A percentile compares a stretch with the other conserved stretches of the same genome.
Conservation (phyloP, 331 rosid genomes). For the Prunus yedoensis region DNA sequence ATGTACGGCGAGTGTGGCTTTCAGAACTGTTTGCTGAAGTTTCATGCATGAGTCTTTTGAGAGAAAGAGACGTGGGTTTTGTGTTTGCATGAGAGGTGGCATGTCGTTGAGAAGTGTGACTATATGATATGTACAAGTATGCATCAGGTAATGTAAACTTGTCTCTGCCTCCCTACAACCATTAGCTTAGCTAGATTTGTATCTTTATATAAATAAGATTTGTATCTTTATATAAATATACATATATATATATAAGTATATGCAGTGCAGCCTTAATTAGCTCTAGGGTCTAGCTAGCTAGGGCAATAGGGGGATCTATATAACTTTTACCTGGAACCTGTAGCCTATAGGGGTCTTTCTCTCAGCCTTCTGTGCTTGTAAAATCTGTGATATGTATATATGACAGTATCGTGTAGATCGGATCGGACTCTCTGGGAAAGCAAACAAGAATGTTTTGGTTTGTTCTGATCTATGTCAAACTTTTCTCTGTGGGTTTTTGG, state of each 20-base stretch:
- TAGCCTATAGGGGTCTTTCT: no score
- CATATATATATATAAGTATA: no score
- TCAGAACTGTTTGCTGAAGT: conserved; percentile 62
- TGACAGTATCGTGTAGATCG: conserved; percentile 6
- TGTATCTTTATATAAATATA: no score
- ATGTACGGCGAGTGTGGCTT: conserved; percentile 51
- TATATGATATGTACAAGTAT: neutral
- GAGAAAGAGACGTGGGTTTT: conserved; percentile 46
- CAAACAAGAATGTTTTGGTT: conserved; percentile 82
- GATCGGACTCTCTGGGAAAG: conserved; percentile 35
- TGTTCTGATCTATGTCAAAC: conserved; percentile 22
- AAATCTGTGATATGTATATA: neutral
- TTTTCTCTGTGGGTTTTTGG: conserved; percentile 4
- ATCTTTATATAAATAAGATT: no score
- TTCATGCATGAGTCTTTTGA: conserved; percentile 63
- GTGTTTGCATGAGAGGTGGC: conserved; percentile 44
- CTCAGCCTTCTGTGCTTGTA: neutral
- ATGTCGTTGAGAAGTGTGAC: conserved; percentile 21
- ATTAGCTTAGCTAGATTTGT: neutral
- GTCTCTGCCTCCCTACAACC: conserved; percentile 21
- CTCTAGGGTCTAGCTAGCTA: neutral
- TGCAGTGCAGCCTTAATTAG: neutral
- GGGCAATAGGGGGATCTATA: neutral
- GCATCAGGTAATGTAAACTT: conserved; percentile 32
- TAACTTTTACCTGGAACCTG: no score